These are phyloP conservation scores for Umbelopsis sp. DNA, from an alignment of 192 early-diverging fungal species.

Conservation along the genomic window DNA sequence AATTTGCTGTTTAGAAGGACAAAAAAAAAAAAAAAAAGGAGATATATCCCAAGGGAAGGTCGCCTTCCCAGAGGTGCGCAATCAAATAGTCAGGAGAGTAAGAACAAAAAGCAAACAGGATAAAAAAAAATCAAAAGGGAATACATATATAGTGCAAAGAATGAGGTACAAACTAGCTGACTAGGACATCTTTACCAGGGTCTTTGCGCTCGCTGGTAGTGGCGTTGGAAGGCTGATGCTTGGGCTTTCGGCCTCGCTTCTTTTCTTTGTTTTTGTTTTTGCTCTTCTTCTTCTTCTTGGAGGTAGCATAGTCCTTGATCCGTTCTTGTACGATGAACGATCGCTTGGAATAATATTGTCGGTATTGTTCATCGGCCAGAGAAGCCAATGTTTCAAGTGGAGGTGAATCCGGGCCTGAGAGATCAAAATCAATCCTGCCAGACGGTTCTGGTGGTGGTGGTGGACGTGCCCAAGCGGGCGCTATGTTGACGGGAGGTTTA, in stretches of 20 bases:
- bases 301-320: constrained; percentile 8
- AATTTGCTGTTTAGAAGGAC: too few relatives aligned
- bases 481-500: constrained; percentile 17
- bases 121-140: neutral
- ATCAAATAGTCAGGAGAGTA: too few relatives aligned
- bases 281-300: constrained; percentile 16
- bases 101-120: neutral
- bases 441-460: constrained; percentile 5
- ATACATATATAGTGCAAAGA: neutral
- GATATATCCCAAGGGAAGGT: too few relatives aligned
- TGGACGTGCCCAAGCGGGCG: neutral
- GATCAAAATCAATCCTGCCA: constrained; percentile 12
- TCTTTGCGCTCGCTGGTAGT: neutral
- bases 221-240: too few relatives aligned
- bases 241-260: neutral
- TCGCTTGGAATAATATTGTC: constrained; percentile 21
- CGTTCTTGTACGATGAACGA: constrained; percentile 14
- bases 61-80: too few relatives aligned
- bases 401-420: constrained; percentile 21
- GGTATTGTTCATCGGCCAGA: constrained; percentile 30
- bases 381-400: constrained; percentile 28
- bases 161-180: neutral
- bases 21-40: too few relatives aligned
- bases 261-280: neutral
- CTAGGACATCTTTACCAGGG: constrained; percentile 6